Conservation (phyloP, 2,329 filamentous ascomycete genomes). For the Bipolaris gigantea region DNA sequence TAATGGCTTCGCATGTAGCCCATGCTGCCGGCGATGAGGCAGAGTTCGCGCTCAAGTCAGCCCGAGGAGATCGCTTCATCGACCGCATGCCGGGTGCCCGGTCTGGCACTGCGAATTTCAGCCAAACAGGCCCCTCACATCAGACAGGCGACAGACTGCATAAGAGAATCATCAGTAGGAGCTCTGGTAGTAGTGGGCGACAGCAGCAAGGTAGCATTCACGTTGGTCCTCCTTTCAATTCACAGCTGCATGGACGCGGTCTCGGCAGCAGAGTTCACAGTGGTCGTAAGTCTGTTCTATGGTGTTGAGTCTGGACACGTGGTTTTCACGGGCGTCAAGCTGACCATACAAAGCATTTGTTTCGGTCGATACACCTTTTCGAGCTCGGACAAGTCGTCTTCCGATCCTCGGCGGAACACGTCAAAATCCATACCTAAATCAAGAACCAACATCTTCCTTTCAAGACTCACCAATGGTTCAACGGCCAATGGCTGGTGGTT, state of each 20-base stretch:
- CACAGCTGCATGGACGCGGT: slow-evolving; percentile 25
- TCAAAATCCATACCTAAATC: slow-evolving; percentile 26
- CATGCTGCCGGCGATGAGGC: slow-evolving; percentile 56
- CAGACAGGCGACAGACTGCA: slow-evolving; percentile 22
- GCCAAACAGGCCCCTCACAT: slow-evolving; percentile 20
- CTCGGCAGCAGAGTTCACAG: slow-evolving; percentile 18
- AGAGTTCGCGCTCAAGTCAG: slow-evolving; percentile 33
- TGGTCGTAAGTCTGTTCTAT: slow-evolving; percentile 23
- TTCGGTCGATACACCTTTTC: slow-evolving; percentile 31
- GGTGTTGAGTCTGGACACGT: not conserved
- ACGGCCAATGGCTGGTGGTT: slow-evolving; percentile 37
- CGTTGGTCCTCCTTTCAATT: slow-evolving; percentile 22
- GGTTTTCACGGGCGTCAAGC: not conserved
- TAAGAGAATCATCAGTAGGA: slow-evolving; percentile 26
- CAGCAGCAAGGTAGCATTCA: slow-evolving; percentile 25
- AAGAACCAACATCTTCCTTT: slow-evolving; percentile 24
- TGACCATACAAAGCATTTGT: slow-evolving; percentile 27
- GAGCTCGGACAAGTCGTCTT: slow-evolving; percentile 32
- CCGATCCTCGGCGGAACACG: slow-evolving; percentile 34
- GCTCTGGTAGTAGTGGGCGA: slow-evolving; percentile 28
- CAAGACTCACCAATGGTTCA: slow-evolving; percentile 38
- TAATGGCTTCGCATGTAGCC: slow-evolving; percentile 58
- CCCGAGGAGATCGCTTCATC: slow-evolving; percentile 34
- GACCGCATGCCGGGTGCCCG: slow-evolving; percentile 36
- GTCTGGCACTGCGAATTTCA: slow-evolving; percentile 27